Evolutionary conservation across 345 rosid species (phyloP), one percentile per base, ranked within the genome.

Genomic region (Physaria fendleri): DNA sequence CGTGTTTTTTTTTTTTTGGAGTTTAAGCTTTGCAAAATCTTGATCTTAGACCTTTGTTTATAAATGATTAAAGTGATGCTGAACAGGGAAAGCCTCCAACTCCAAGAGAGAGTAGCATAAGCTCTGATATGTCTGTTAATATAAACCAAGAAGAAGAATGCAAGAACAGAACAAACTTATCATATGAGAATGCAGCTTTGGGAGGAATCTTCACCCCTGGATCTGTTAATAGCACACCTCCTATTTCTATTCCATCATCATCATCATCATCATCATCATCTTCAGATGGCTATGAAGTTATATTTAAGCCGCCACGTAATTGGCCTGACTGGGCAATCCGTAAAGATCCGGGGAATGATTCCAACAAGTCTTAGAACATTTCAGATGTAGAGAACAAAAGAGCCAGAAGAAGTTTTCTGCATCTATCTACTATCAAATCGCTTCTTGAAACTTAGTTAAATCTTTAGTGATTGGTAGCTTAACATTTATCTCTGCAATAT

Each of bases 321-420:
- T 63, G 59, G 68, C 59, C 68, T 0, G 51, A 63, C 1, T 51
- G 68, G 59, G 59, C 33, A 13, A 49, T 0, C 2, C 47, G 47
- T 1, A 51, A 63, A 51, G 42, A 33, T 40, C 49, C 24, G 0
- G 13, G 23, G 28, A 34, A 5, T n/a, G 12, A 12, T 28, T 49
- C 39, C 38, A 48, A 38, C 66, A 50, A 50, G 59, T 8, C 43
- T 51, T 51, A 51, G 34, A 51, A 62, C 30, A 8, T 47, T 60
- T 35, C 27, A 16, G 37, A 27, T 3, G 66, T 37, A 61, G 28
- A 16, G 14, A 24, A 38, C 57, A 47, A 3, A 3, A 45, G 12
- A 46, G 17, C 6, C 8, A 41, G 32, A 44, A 58, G 24, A 21
- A 44, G 16, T 21, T 60, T 4, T 18, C 10, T 30, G 21, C 15